Percentiles rank a stretch among this genome's conserved stretches.
phyloP scores from a whole-genome alignment of 805 yeast genomes.

The Torulaspora franciscae region DNA sequence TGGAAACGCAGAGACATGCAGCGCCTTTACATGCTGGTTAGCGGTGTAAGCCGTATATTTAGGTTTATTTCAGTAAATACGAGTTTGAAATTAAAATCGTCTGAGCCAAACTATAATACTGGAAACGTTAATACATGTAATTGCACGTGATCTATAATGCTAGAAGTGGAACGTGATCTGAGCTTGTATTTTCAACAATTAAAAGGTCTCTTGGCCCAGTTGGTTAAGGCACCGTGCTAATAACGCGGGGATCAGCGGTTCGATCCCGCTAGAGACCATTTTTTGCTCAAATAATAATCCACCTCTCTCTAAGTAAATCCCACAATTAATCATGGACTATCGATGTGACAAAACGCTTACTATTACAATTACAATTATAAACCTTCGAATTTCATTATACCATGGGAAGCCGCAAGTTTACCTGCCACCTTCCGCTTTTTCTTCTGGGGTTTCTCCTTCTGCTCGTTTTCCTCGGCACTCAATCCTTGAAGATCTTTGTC shows the following conservation, averaged over 20 bases:
- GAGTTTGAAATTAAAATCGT: too few species aligned
- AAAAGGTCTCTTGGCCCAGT: slow-evolving; percentile 35
- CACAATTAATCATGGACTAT: too few species aligned
- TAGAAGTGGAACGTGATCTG: not conserved
- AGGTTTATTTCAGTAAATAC: too few species aligned
- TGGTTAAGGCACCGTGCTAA: slow-evolving; percentile 37
- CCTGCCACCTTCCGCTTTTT: slow-evolving; percentile 8
- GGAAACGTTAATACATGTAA: too few species aligned
- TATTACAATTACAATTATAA: slow-evolving; percentile 30
- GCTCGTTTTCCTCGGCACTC: slow-evolving; percentile 12
- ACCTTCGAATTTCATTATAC: slow-evolving; percentile 61
- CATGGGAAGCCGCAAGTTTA: slow-evolving; percentile 45
- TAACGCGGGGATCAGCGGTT: slow-evolving; percentile 38
- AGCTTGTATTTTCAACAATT: not conserved
- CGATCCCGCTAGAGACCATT: slow-evolving; percentile 37
- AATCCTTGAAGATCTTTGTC: slow-evolving; percentile 25
- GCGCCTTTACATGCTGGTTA: too few species aligned
- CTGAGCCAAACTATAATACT: too few species aligned
- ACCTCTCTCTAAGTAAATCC: too few species aligned
- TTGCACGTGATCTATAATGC: too few species aligned
- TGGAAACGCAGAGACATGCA: too few species aligned
- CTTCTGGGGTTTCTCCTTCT: slow-evolving; percentile 12
- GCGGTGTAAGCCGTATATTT: too few species aligned
- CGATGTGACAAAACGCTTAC: too few species aligned
- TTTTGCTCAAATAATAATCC: too few species aligned